These are phyloP conservation scores for Effrenium voratum DNA, from an alignment of 73 alveolate genomes.

Conservation along the genomic window DNA sequence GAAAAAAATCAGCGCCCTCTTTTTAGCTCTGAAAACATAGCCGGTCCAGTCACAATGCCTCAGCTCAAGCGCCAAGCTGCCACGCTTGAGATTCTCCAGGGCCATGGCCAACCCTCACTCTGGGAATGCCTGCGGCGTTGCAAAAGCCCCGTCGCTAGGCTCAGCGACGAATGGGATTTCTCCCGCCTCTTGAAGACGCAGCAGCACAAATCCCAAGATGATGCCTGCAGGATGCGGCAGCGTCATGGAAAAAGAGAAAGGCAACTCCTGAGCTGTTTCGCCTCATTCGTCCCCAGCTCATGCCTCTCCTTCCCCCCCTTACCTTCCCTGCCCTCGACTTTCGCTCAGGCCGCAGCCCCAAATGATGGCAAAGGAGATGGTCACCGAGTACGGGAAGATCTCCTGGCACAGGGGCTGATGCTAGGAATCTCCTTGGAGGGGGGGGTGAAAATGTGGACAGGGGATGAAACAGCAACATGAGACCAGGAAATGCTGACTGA, in stretches of 20 bases:
- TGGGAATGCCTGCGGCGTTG: too few relatives aligned
- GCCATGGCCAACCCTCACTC: too few relatives aligned
- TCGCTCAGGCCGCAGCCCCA: conserved; percentile 40
- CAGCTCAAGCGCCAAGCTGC: too few relatives aligned
- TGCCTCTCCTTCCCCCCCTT: too few relatives aligned
- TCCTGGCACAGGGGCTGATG: background rate
- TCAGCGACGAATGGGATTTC: background rate
- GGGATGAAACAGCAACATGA: background rate
- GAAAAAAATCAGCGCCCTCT: too few relatives aligned
- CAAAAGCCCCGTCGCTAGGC: too few relatives aligned
- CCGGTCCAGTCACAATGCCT: too few relatives aligned
- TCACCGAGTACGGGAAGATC: conserved; percentile 61
- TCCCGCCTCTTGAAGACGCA: conserved; percentile 69
- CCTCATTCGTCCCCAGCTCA: too few relatives aligned
- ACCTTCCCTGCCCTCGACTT: too few relatives aligned
- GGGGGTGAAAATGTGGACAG: background rate
- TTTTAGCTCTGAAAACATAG: too few relatives aligned
- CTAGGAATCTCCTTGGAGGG: background rate
- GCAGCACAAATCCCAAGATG: conserved; percentile 79
- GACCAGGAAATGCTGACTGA: too few relatives aligned
- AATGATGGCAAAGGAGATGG: conserved; percentile 71
- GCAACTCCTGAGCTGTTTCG: background rate
- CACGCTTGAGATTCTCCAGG: too few relatives aligned
- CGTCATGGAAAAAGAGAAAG: background rate
- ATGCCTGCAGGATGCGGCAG: background rate